Percentiles rank a stretch among this genome's conserved stretches.
Conservation (phyloP, 2,329 filamentous ascomycete genomes). For the Clonostachys sp. region DNA sequence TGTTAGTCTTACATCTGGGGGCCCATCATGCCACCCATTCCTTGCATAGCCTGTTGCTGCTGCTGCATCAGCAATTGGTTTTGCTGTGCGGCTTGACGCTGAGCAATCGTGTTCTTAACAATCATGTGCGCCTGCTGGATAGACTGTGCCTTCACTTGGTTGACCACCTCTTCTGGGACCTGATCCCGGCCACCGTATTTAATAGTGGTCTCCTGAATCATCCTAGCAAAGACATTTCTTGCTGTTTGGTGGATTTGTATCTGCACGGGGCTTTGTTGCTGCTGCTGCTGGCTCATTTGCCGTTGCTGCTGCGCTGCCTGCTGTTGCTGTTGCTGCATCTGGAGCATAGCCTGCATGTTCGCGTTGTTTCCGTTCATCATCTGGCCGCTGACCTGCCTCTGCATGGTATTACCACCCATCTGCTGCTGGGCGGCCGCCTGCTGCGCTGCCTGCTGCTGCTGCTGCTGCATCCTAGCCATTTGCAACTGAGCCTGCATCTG, state of each 20-base stretch:
- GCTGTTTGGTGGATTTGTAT: slow-evolving; percentile 10
- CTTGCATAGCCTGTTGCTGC: slow-evolving; percentile 35
- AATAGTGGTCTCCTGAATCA: slow-evolving; percentile 22
- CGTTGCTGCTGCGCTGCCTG: slow-evolving; percentile 23
- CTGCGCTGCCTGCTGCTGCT: slow-evolving; percentile 27
- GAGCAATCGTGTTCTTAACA: slow-evolving; percentile 22
- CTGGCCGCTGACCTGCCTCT: slow-evolving; percentile 22
- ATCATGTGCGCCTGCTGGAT: slow-evolving; percentile 26
- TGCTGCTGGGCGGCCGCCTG: slow-evolving; percentile 23
- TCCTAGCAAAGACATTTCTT: slow-evolving; percentile 29
- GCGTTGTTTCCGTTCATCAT: slow-evolving; percentile 34
- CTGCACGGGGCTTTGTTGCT: slow-evolving; percentile 16
- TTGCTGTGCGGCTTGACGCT: slow-evolving; percentile 23
- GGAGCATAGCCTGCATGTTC: slow-evolving; percentile 25
- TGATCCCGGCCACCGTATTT: slow-evolving; percentile 35
- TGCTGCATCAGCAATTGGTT: slow-evolving; percentile 23
- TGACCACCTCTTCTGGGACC: slow-evolving; percentile 39
- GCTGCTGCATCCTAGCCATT: slow-evolving; percentile 29
- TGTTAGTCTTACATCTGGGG: slow-evolving; percentile 35
- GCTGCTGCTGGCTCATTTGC: slow-evolving; percentile 22
- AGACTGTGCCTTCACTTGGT: slow-evolving; percentile 39
- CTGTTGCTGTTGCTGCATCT: slow-evolving; percentile 22
- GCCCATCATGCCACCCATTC: slow-evolving; percentile 51
- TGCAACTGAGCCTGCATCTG: slow-evolving; percentile 28
- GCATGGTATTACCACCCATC: slow-evolving; percentile 20